Conservation (phyloP, 345 rosid species). For the Aegle marmelos region DNA sequence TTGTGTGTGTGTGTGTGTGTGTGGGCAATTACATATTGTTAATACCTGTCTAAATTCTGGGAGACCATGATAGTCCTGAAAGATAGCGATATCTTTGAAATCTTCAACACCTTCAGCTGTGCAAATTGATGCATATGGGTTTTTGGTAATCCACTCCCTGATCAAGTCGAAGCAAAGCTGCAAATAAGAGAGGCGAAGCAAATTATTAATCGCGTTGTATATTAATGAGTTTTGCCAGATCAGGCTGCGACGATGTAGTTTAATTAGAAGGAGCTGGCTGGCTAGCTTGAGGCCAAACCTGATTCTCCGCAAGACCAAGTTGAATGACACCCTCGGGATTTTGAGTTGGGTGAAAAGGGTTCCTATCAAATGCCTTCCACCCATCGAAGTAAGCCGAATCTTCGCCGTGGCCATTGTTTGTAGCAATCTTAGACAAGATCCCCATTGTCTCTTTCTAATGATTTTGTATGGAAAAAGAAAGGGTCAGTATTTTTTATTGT, state of each 20-base stretch:
- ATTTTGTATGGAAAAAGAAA: not conserved
- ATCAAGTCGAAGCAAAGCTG: slow-evolving; percentile 71
- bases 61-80: slow-evolving; percentile 88
- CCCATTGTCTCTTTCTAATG: not conserved
- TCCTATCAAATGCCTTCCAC: slow-evolving; percentile 74
- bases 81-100: slow-evolving; percentile 65
- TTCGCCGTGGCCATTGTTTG: slow-evolving; percentile 62
- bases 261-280: not conserved
- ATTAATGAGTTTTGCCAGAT: too few relatives aligned
- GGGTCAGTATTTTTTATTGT: not conserved
- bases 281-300: slow-evolving; percentile 33
- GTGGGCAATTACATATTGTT: too few relatives aligned
- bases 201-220: not conserved
- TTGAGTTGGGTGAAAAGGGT: slow-evolving; percentile 54
- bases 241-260: not conserved
- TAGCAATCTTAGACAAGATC: slow-evolving; percentile 59
- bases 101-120: slow-evolving; percentile 52
- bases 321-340: slow-evolving; percentile 77
- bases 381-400: slow-evolving; percentile 78
- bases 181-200: not conserved
- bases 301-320: slow-evolving; percentile 92
- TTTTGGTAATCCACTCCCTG: slow-evolving; percentile 56
- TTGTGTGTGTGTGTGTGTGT: too few relatives aligned
- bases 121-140: slow-evolving; percentile 77
- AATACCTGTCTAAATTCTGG: slow-evolving; percentile 61